Base-by-base conservation (phyloP, 176 grass and related monocot genomes). In the Stipa capillata region DNA sequence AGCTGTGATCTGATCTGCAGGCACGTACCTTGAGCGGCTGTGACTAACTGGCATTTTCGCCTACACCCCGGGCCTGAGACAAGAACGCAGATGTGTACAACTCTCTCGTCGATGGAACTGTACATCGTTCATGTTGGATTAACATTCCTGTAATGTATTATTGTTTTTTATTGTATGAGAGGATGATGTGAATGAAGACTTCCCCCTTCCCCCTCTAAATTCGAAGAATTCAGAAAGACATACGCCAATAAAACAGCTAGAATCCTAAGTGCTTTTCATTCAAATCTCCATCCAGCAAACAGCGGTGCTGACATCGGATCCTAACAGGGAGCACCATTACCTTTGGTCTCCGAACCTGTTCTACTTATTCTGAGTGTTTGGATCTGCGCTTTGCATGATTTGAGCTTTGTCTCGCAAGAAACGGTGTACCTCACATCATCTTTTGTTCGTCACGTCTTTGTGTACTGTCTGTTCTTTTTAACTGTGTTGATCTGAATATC, bases 81-180 rank as follows among this genome's bases (percentile, higher is more conserved):
- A 60, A 73, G 76, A 63, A 81, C 34, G 69, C 87, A 81, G 62
- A 89, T 85, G 74, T 89, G 77, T 79, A 79, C 79, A 83, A 66
- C 47, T 73, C 58, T 66, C 67, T 50, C 35, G 58, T 23, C 39
- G 18, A 66, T 73, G 65, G 77, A 83, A 71, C 76, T 77, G 78
- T 89, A 85, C 87, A 89, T 89, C 55, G 68, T 77, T 69, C 47
- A 63, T 89, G 82, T 85, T 70, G 55, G 65, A 85, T 82, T 72
- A 85, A 85, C 82, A 71, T 78, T 89, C 60, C 76, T 85, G 87
- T 89, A 89, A 85, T 89, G 72, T 82, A 72, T 82, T 82, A 72
- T 81, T 83, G 74, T 84, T 81, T 77, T 80, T 81, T 77, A 56
- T 89, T 45, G 62, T 52, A 33, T 37, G 28, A 56, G 82, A 85